Evolutionary conservation across 1,284 basidiomycete genomes (phyloP).

Genomic region (Apiotrichum siamense): DNA sequence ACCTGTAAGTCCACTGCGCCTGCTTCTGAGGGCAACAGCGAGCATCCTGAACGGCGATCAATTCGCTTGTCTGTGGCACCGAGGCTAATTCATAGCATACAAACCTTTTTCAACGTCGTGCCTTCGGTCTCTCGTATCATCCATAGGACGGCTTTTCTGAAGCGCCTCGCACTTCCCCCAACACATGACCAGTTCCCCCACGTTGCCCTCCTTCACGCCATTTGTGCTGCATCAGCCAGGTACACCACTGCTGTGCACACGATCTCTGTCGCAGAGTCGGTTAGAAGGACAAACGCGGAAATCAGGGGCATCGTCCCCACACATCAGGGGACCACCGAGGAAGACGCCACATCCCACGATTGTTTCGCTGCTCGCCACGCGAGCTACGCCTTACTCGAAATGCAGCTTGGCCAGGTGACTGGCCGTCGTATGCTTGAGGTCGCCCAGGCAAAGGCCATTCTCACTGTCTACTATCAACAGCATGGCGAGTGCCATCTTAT

Average conservation of each 20-base stretch:
- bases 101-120: constrained; percentile 41
- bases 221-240: constrained; percentile 44
- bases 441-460: constrained; percentile 25
- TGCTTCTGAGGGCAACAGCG: too few species aligned
- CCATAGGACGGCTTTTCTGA: constrained; percentile 38
- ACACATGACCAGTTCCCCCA: constrained; percentile 47
- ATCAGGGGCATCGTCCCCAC: constrained; percentile 1
- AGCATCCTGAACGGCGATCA: not conserved
- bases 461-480: constrained; percentile 25
- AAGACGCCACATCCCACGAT: constrained; percentile 13
- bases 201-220: constrained; percentile 45
- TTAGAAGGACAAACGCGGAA: constrained; percentile 16
- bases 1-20: constrained; percentile 41
- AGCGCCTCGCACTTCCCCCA: constrained; percentile 46
- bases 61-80: not conserved
- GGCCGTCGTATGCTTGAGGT: constrained; percentile 29
- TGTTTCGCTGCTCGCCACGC: constrained; percentile 33
- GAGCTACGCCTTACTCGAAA: constrained; percentile 18
- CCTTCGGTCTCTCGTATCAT: constrained; percentile 41
- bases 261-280: constrained; percentile 18
- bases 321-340: constrained; percentile 11
- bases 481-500: constrained; percentile 7
- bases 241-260: constrained; percentile 34
- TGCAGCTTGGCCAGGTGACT: constrained; percentile 6
- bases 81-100: constrained; percentile 21